Percentiles rank a stretch among this genome's conserved stretches.
phyloP scores from a whole-genome alignment of 805 yeast species.

The Kazachstania psychrophila region DNA sequence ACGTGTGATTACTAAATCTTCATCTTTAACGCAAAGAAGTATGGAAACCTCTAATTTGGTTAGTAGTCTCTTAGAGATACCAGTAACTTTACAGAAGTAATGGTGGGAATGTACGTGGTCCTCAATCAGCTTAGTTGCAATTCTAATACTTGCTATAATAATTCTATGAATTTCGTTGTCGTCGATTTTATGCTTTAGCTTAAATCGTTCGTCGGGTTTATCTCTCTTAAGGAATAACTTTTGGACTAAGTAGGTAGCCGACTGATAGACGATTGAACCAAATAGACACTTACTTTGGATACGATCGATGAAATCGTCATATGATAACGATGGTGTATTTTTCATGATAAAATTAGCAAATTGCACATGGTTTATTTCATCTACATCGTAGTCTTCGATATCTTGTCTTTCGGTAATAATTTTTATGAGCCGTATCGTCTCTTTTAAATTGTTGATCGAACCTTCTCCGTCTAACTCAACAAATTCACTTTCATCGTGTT shows the following conservation, averaged over 20 bases:
- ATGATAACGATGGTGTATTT: constrained; percentile 21
- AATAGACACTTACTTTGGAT: constrained; percentile 26
- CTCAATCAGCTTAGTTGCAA: constrained; percentile 38
- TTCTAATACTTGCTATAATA: constrained; percentile 35
- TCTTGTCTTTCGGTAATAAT: constrained; percentile 9
- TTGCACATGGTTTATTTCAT: constrained; percentile 2
- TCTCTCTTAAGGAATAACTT: constrained; percentile 16
- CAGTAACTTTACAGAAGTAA: constrained; percentile 38
- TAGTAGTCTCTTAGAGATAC: constrained; percentile 27
- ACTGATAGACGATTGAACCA: constrained; percentile 23
- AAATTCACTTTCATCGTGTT: background rate
- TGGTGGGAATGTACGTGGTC: constrained; percentile 36
- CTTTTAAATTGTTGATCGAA: constrained; percentile 11
- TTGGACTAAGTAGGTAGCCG: constrained; percentile 23
- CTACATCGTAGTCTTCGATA: constrained; percentile 1
- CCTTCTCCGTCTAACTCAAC: constrained; percentile 6
- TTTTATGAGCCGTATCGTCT: constrained; percentile 11
- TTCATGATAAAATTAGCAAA: constrained; percentile 22
- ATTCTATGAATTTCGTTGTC: constrained; percentile 35
- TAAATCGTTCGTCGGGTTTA: constrained; percentile 7
- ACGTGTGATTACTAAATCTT: constrained; percentile 12
- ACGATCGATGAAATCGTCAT: constrained; percentile 18
- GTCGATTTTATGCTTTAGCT: constrained; percentile 28
- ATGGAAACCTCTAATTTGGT: constrained; percentile 14
- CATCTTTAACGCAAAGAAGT: constrained; percentile 11